Percentiles rank a stretch among this genome's conserved stretches.
These are phyloP conservation scores for Meripilus lineatus DNA, from an alignment of 1,284 basidiomycete species.

Conservation along the genomic window DNA sequence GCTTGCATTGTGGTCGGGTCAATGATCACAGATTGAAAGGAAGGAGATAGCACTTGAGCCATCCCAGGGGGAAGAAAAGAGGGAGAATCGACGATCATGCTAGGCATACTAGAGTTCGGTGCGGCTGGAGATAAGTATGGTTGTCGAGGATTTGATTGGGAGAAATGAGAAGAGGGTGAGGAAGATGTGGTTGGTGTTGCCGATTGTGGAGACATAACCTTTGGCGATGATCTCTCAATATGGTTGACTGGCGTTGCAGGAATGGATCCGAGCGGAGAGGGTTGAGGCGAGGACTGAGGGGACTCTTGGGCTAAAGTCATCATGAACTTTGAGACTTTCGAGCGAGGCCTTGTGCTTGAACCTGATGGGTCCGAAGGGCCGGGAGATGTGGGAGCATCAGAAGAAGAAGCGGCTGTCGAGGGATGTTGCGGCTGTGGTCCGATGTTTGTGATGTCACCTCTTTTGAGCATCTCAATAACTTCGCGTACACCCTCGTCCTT, in stretches of 20 bases:
- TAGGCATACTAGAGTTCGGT: slow-evolving; percentile 6
- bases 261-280: slow-evolving; percentile 13
- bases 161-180: slow-evolving; percentile 10
- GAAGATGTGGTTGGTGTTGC: slow-evolving; percentile 1
- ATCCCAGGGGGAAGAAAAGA: slow-evolving; percentile 25
- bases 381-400: slow-evolving; percentile 6
- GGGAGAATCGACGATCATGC: slow-evolving; percentile 23
- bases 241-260: slow-evolving; percentile 24
- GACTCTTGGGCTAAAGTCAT: slow-evolving; percentile 15
- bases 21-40: slow-evolving; percentile 7
- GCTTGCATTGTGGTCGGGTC: slow-evolving; percentile 9
- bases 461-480: slow-evolving; percentile 50
- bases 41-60: slow-evolving; percentile 14
- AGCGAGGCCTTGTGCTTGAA: slow-evolving; percentile 32
- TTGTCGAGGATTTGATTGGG: neutral
- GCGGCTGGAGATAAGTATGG: neutral
- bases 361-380: neutral
- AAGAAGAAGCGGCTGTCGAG: neutral
- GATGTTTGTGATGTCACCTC: slow-evolving; percentile 54
- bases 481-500: slow-evolving; percentile 41
- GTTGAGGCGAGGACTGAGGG: slow-evolving; percentile 2
- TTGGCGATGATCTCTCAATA: slow-evolving; percentile 27
- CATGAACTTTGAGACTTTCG: slow-evolving; percentile 40
- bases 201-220: slow-evolving; percentile 18
- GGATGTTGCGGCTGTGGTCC: slow-evolving; percentile 27